Percentiles rank a stretch among this genome's conserved stretches.
Conservation (phyloP, 2,329 filamentous ascomycete species). For the Alternaria brassicae region DNA sequence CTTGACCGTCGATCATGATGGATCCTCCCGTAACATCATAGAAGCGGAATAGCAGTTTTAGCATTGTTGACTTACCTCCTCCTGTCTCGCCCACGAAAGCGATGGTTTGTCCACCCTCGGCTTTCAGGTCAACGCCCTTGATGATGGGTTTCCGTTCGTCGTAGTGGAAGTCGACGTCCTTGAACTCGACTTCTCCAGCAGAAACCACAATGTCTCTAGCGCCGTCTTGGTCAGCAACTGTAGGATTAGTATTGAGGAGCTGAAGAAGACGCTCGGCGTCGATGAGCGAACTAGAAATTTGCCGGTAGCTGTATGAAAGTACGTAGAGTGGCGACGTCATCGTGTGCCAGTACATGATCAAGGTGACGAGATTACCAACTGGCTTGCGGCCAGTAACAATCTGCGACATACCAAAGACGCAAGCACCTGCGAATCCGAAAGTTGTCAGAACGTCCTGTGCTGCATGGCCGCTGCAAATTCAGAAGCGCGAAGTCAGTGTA, state of each 20-base stretch:
- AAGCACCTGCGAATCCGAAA: slow-evolving; percentile 57
- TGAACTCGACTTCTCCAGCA: slow-evolving; percentile 61
- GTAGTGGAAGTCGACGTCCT: slow-evolving; percentile 64
- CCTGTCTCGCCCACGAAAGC: slow-evolving; percentile 70
- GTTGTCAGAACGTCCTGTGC: slow-evolving; percentile 58
- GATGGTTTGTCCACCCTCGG: slow-evolving; percentile 62
- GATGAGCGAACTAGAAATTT: slow-evolving; percentile 63
- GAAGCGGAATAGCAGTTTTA: slow-evolving; percentile 67
- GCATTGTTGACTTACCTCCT: slow-evolving; percentile 67
- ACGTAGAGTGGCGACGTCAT: slow-evolving; percentile 58
- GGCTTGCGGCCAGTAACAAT: slow-evolving; percentile 59
- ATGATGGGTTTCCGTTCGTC: slow-evolving; percentile 61
- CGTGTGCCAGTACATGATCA: slow-evolving; percentile 68
- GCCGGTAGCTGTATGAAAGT: slow-evolving; percentile 59
- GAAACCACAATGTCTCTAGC: slow-evolving; percentile 53
- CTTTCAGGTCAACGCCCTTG: slow-evolving; percentile 57
- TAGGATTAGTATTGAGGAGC: slow-evolving; percentile 65
- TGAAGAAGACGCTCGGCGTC: slow-evolving; percentile 69
- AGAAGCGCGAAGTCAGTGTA: too few species aligned
- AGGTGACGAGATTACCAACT: slow-evolving; percentile 68
- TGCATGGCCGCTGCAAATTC: slow-evolving; percentile 48
- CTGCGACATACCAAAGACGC: slow-evolving; percentile 62
- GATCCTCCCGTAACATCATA: slow-evolving; percentile 64
- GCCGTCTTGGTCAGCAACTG: slow-evolving; percentile 55
- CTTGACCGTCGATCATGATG: slow-evolving; percentile 66